Base-by-base conservation (phyloP, 2,329 filamentous ascomycete species). In the Oidium heveae region DNA sequence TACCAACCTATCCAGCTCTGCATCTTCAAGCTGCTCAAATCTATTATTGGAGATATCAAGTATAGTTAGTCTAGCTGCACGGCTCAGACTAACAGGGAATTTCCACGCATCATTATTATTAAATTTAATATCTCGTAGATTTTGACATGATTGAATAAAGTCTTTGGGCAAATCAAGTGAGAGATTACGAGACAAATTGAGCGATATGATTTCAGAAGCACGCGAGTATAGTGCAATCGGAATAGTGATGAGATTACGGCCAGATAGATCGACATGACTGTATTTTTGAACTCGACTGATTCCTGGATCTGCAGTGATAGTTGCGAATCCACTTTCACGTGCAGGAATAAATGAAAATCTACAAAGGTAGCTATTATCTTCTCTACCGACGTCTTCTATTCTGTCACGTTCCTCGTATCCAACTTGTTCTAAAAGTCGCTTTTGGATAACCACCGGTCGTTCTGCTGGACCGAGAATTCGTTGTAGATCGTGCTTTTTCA, bases 341-440 rank as follows among this genome's bases (percentile, higher is more conserved):
- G 84, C 82, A 16, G 89, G 88, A 56, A 95, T 72, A 67, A 98
- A 98, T 57, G 91, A 86, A 69, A 98, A 96, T 6, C 91, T 84
- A 65, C 88, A 94, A 13, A 98, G 75, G 62, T 96, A 98, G 65
- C 88, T 93, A 67, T 96, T 94, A 70, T 98, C 91, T 67, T 98
- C 91, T 56, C 91, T 80, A 32, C 91, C 91, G 54, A 98, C 78
- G 58, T 96, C 91, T 65, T 95, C 89, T 49, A 98, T 79, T 41
- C 79, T 80, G 66, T 98, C 91, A 55, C 78, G 78, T 34, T 86
- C 80, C 56, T 85, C 81, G 64, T 96, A 98, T 10, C 91, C 91
- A 54, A 89, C 84, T 68, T 95, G 87, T 67, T 94, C 83, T 18
- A 98, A 71, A 18, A 98, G 73, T 51, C 81, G 76, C 68, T 95